Evolutionary conservation across 2,329 filamentous ascomycete genomes (phyloP).

Genomic region (Nemania sp.): DNA sequence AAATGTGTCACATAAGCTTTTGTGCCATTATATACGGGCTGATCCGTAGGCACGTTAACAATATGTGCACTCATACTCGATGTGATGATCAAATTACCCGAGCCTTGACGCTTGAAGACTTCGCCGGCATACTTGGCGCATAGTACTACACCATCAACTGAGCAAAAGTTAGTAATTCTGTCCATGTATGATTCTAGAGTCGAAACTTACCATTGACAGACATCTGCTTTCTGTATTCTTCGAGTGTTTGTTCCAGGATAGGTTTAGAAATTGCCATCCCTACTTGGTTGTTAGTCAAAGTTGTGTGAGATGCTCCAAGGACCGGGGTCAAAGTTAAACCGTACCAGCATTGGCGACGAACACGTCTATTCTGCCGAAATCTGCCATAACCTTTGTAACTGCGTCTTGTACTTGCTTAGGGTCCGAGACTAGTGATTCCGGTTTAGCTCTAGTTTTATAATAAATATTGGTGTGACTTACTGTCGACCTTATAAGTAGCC

Average conservation of each 20-base stretch:
- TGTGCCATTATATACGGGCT: conserved; percentile 67
- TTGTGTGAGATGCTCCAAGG: neutral
- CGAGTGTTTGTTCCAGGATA: conserved; percentile 35
- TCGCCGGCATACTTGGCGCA: conserved; percentile 41
- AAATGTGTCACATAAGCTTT: conserved; percentile 69
- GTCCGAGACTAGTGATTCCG: neutral
- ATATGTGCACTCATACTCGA: conserved; percentile 60
- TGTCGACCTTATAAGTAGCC: neutral
- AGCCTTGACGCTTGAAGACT: conserved; percentile 38
- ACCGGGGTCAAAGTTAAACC: neutral
- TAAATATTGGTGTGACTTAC: neutral
- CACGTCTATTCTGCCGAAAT: neutral
- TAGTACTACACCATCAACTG: conserved; percentile 39
- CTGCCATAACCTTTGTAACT: neutral
- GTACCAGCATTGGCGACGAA: neutral
- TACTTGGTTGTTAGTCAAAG: conserved; percentile 18
- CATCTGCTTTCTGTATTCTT: conserved; percentile 40
- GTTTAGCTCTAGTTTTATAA: neutral
- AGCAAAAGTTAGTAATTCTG: conserved; percentile 8
- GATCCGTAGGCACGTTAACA: conserved; percentile 65
- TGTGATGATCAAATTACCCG: conserved; percentile 44
- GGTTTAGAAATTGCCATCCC: conserved; percentile 39
- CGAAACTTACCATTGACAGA: conserved; percentile 34
- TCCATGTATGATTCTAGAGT: neutral
- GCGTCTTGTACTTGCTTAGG: neutral